phyloP scores from a whole-genome alignment of 345 rosid species.

The Barbarea vulgaris region DNA sequence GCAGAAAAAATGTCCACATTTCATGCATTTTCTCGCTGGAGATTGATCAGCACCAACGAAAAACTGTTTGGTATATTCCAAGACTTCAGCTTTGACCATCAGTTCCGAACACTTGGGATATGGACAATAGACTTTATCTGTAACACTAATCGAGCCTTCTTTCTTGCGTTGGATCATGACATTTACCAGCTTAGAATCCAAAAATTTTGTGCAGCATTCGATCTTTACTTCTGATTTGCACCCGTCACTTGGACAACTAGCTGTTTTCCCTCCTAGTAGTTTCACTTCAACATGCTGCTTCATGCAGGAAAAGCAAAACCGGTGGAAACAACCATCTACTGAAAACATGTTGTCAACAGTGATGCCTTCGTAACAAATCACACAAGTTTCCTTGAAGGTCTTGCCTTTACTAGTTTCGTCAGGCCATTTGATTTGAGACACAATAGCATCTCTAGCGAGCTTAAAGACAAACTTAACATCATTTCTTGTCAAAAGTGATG shows the following conservation, averaged over 20 bases:
- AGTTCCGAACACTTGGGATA: constrained; percentile 76
- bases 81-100: constrained; percentile 60
- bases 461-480: constrained; percentile 58
- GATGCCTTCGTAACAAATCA: constrained; percentile 70
- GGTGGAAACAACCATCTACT: constrained; percentile 68
- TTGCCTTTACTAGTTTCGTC: constrained; percentile 49
- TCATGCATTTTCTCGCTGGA: constrained; percentile 63
- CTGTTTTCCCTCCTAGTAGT: constrained; percentile 61
- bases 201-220: constrained; percentile 55
- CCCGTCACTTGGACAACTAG: constrained; percentile 72
- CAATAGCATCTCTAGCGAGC: constrained; percentile 74
- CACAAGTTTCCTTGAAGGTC: constrained; percentile 62
- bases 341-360: constrained; percentile 56
- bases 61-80: constrained; percentile 43
- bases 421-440: constrained; percentile 62
- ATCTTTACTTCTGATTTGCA: constrained; percentile 62
- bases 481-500: constrained; percentile 45
- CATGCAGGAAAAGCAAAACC: constrained; percentile 84
- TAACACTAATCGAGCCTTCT: constrained; percentile 64
- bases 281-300: constrained; percentile 78
- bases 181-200: constrained; percentile 64
- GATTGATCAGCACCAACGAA: constrained; percentile 34
- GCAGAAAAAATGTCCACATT: constrained; percentile 61
- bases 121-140: constrained; percentile 79
- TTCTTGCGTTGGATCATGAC: constrained; percentile 57